Base-by-base conservation (phyloP, 768 basidiomycete species). In the Naganishia antarctica region DNA sequence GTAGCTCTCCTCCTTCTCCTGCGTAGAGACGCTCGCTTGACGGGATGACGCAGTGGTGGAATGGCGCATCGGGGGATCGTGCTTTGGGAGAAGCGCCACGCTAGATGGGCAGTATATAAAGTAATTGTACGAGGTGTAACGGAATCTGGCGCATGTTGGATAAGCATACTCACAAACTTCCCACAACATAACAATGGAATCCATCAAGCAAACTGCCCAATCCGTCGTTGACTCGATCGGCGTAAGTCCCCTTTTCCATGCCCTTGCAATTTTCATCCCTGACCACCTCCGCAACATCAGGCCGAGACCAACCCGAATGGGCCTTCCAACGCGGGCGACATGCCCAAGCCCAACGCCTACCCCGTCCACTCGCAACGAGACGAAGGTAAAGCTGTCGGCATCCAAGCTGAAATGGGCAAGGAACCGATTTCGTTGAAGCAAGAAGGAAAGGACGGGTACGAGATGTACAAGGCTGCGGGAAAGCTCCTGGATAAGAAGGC, bases 401-500 rank as follows among this genome's bases (percentile, higher is more conserved):
- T 76, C 50, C 71, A 76, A 67, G 75, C 70, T 44, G 74, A 76
- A 40, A 76, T 76, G 72, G 65, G 63, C 40, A 70, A 69, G 25
- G 72, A 73, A 63, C 74, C 75, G 47, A 65, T 69, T 44, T 70
- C 69, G 4, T 72, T 72, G n/a, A 65, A 74, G 43, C 71, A 73
- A 58, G 72, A 78, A 69, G 75, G 72, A 3, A 62, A 73, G 9
- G 70, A 76, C 26, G 72, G 68, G 29, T 77, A 73, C 64, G 69
- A 70, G 46, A 51, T 70, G 18, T 78, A 75, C 73, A 76, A 76
- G 70, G 58, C 71, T 64, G 71, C 73, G 47, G 70, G 71, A 18
- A 74, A 74, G 71, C 77, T 9, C 77, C 73, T 80, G 57, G 82
- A 81, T 13, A 81, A 81, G 73, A 80, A 78, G 61, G 79, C 80